Evolutionary conservation across 495 filamentous ascomycete genomes (phyloP).

Genomic region (Neurospora intermedia): DNA sequence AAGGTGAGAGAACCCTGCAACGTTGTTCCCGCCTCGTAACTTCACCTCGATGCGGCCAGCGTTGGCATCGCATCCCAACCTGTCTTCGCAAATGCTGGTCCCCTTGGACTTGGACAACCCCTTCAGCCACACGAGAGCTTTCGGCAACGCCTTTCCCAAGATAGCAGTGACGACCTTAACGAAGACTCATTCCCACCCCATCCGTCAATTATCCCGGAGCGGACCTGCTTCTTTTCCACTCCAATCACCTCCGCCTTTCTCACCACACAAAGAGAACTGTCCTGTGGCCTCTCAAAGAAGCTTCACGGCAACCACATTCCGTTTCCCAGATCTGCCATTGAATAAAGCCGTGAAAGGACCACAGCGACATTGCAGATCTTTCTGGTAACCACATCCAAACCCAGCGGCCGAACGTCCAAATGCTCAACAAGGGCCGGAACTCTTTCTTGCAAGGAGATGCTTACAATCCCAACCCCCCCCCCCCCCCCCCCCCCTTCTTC

Average conservation of each 20-base stretch:
- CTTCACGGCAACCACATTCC: conserved; percentile 66
- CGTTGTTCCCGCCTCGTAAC: no score
- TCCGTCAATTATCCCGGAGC: conserved; percentile 19
- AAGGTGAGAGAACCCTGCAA: no score
- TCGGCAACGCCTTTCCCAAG: conserved; percentile 34
- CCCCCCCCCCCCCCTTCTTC: no score
- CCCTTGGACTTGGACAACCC: conserved; percentile 3
- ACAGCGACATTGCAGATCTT: no score
- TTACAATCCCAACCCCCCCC: no score
- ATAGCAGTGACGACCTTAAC: conserved; percentile 27
- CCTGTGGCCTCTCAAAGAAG: conserved; percentile 84
- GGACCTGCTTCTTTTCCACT: not conserved
- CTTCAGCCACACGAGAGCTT: not conserved
- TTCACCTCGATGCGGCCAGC: conserved; percentile 25
- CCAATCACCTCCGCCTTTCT: conserved; percentile 29
- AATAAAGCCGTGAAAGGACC: no score
- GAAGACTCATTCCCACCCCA: conserved; percentile 22
- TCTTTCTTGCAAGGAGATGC: no score
- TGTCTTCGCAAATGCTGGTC: conserved; percentile 19
- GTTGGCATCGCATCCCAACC: conserved; percentile 25
- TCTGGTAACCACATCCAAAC: no score
- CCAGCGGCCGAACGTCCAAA: no score
- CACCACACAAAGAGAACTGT: conserved; percentile 54
- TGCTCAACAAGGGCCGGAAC: no score
- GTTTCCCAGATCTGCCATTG: conserved; percentile 80